These are phyloP conservation scores for Albifimbria verrucaria DNA, from an alignment of 2,329 filamentous ascomycete species.

Conservation along the genomic window DNA sequence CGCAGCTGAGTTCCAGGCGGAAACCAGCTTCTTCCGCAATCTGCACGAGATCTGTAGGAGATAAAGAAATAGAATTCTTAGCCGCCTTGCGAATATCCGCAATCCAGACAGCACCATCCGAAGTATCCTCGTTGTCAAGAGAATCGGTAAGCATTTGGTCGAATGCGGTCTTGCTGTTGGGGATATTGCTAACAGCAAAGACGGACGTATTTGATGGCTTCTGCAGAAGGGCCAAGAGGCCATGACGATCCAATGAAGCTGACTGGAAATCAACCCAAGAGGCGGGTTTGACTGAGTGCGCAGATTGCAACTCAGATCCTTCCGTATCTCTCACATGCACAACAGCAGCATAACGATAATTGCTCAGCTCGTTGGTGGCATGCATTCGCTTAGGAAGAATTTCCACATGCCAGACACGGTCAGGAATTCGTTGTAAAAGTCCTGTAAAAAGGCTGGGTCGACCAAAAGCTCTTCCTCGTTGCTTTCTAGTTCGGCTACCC, in stretches of 20 bases:
- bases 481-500: conserved; percentile 9
- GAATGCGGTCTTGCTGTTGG: background rate
- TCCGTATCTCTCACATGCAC: background rate
- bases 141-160: background rate
- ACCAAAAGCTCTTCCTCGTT: conserved; percentile 18
- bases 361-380: background rate
- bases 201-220: background rate
- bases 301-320: background rate
- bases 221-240: background rate
- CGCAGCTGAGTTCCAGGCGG: conserved; percentile 40
- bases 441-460: conserved; percentile 21
- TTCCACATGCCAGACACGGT: conserved; percentile 5
- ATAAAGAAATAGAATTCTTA: conserved; percentile 3
- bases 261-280: conserved; percentile 9
- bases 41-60: conserved; percentile 12
- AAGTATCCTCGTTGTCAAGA: conserved; percentile 1
- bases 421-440: conserved; percentile 4
- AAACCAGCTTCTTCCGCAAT: conserved; percentile 33
- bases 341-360: background rate
- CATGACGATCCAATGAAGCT: background rate
- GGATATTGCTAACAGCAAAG: background rate
- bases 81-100: conserved; percentile 7
- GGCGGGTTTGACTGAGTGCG: background rate
- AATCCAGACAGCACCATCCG: background rate
- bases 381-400: background rate